Evolutionary conservation across 441 rosid species (phyloP), one percentile per base, ranked within the genome.

Genomic region (Erodium moschatum): DNA sequence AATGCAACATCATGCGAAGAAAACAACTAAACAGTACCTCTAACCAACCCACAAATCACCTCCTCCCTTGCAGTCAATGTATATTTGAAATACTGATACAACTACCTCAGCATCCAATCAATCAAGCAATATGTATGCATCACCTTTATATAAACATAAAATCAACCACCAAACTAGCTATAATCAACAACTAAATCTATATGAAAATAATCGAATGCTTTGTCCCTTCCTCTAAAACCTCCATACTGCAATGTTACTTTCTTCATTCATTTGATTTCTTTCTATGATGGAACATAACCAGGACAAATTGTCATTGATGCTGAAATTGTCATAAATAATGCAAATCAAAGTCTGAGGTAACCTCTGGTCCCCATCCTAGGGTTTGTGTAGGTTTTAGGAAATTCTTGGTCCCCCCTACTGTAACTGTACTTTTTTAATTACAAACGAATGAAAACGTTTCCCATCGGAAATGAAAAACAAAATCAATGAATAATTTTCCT

Each of bases 281-380:
- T 70, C 46, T 10, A 5, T 8, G 68, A 27, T 38, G 68, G 35
- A 65, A 70, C 27, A 56, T 38, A 75, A 29, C 9, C 61, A 38
- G 35, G 58, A 60, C 64, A 60, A 60, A 60, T 60, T 58, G 64
- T 29, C 52, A 46, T 46, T 46, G 52, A 46, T 11, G 52, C 52
- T 46, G 52, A 46, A 46, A 46, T 46, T 46, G 52, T 46, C 46
- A 18, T 63, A 27, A 61, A 50, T 4, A 63, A 54, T 42, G 24
- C 44, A 31, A 24, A 31, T 42, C 64, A 38, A 16, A 50, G 20
- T 40, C 62, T 75, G 58, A 66, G 67, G 71, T 48, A 46, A 67
- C 48, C 38, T 4, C 31, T 56, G 77, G 73, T 58, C 70, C 70
- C 72, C 67, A 65, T 64, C 63, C 63, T 29, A 31, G 64, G 75